Evolutionary conservation across 1,284 basidiomycete genomes (phyloP), one percentile per base, ranked within the genome.

Genomic region (Ustilago xerochloae): DNA sequence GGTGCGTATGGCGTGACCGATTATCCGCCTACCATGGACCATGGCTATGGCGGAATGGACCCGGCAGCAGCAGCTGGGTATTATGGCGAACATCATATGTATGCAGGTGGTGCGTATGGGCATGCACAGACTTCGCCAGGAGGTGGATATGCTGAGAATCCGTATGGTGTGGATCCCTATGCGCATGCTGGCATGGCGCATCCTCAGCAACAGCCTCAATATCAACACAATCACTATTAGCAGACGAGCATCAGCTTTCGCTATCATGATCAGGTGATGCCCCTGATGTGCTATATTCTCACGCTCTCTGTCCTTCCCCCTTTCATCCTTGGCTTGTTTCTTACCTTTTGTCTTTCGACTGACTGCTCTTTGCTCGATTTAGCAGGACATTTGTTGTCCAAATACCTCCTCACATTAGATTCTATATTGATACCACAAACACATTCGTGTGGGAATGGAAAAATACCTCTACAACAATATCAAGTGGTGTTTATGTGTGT

Each of bases 131-230:
- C 66, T 3, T 45, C 49, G 16, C 56, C 60, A 0, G 55, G 52
- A 8, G 35, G 45, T 4, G 50, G 39, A 2, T 53, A 57, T 26
- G 32, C 30, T 1, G 29, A 6, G 10, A 49, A 46, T 48, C 48
- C 53, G 9, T 70, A 70, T 52, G 56, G 52, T 7, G 54, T 62
- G 5, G 66, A 64, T 26, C 60, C 66, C 1, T 70, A 70, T 32
- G 61, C 56, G 15, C 61, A 70, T 61, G 33, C 56, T 24, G 67
- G 61, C 52, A 70, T 70, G 66, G 9, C 54, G 38, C 64, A 67
- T 28, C 53, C 56, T 24, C 58, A 67, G 28, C 58, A 20, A 24
- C 41, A 62, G 28, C 33, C 49, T 18, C 52, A 60, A 30, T 60
- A 55, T 39, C 22, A 57, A 22, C 61, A 63, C 48, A 46, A 35